Evolutionary conservation across 1,284 basidiomycete genomes (phyloP), one percentile per base, ranked within the genome.

Genomic region (Vanrija sp.): DNA sequence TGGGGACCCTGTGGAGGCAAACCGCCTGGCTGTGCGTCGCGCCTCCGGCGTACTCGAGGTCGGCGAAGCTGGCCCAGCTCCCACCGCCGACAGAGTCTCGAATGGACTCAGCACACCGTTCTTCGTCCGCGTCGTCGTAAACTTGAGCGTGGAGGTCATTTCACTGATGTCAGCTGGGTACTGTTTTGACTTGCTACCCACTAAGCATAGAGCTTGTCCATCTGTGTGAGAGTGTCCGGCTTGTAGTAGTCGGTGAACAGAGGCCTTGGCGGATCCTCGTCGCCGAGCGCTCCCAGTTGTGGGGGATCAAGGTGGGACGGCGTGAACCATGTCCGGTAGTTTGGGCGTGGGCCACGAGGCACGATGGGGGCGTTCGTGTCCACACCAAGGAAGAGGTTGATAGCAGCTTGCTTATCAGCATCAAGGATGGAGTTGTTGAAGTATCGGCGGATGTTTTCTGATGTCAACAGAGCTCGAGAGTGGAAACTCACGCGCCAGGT

Each of bases 331-430:
- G 86, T 79, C 59, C 83, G 83, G 70, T 96, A 96, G 16, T 78
- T 72, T 78, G 86, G 47, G 79, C 81, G 22, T 8, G 56, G 45
- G 0, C n/a, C 8, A 14, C 45, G 48, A 1, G 51, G 45, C 3
- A 20, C n/a, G 7, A n/a, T 43, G 2, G 43, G 25, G 4, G 51
- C 24, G 15, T 41, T 39, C 3, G 67, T 39, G 41, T 84, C 81
- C 3, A 96, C 83, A 14, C 95, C 94, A 3, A 98, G 84, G 73
- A 98, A 98, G 22, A 98, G 81, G 72, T 99, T 95, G 72, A 98
- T 99, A 0, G 96, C 93, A 1, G 89, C 84, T 75, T 99, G 96
- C 75, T 98, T 98, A 75, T 98, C 96, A 2, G 91, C 93, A 69
- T 99, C 89, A 4, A 93, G 81, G 39, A 98, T 81, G 4, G 90